phyloP scores from a whole-genome alignment of 1,139 yeast genomes.

The Groenewaldozyma auringiensis region DNA sequence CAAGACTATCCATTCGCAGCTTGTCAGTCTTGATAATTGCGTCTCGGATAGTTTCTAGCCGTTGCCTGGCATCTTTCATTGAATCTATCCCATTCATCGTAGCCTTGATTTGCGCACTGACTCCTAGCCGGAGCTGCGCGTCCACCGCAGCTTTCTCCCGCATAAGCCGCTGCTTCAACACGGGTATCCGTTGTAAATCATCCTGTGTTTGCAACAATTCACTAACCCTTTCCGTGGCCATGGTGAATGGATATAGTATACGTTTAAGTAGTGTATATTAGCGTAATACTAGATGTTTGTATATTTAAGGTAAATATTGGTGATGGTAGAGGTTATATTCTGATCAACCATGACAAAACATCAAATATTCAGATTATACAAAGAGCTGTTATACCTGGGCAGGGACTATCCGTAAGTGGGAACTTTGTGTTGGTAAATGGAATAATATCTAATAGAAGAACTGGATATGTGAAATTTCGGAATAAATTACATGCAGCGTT shows the following conservation, averaged over 20 bases:
- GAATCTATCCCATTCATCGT: constrained; percentile 35
- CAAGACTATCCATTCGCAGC: constrained; percentile 25
- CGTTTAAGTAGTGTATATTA: too few relatives aligned
- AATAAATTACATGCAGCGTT: constrained; percentile 27
- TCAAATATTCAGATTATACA: constrained; percentile 22
- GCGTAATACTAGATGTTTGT: too few relatives aligned
- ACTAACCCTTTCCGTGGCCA: constrained; percentile 20
- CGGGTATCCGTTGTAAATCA: constrained; percentile 47
- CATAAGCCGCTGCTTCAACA: constrained; percentile 50
- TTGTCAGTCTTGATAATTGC: constrained; percentile 27
- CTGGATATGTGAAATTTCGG: constrained; percentile 28
- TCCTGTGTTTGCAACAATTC: constrained; percentile 28
- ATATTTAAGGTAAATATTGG: too few relatives aligned
- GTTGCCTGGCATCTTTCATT: constrained; percentile 26
- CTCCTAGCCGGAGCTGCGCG: constrained; percentile 55
- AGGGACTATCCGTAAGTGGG: constrained; percentile 30
- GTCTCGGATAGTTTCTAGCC: constrained; percentile 25
- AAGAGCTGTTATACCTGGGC: constrained; percentile 33
- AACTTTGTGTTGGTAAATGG: not conserved
- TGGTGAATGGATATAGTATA: too few relatives aligned
- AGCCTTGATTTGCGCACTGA: constrained; percentile 52
- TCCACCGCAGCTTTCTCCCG: constrained; percentile 72
- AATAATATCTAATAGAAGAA: constrained; percentile 10
- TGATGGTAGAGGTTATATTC: too few relatives aligned
- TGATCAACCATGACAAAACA: too few relatives aligned